These are phyloP conservation scores for Salix viminalis DNA, from an alignment of 345 rosid species.

Conservation along the genomic window DNA sequence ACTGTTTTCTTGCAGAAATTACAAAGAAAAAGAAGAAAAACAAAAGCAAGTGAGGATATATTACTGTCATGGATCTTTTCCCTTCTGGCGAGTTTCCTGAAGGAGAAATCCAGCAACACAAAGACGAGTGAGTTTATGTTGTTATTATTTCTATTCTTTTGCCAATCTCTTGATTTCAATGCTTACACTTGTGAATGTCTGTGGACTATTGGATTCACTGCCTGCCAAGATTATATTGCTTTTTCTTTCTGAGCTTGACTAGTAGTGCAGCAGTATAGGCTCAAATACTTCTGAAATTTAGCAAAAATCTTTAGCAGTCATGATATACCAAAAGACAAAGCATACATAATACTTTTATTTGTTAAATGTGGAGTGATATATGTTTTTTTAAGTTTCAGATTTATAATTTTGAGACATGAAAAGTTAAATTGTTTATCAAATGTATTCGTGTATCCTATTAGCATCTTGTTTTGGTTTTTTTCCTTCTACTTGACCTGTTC, in stretches of 20 bases:
- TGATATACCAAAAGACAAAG: not conserved
- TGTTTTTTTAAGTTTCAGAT: not conserved
- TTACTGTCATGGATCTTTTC: too few relatives aligned
- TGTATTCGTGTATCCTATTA: not conserved
- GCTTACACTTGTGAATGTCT: not conserved
- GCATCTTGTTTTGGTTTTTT: too few relatives aligned
- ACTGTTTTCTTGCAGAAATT: too few relatives aligned
- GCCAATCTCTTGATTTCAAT: too few relatives aligned
- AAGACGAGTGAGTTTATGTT: too few relatives aligned
- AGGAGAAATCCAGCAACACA: too few relatives aligned
- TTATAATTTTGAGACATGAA: not conserved
- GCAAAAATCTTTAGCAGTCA: not conserved
- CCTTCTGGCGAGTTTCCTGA: too few relatives aligned
- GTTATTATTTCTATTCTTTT: too few relatives aligned
- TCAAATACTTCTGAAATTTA: not conserved
- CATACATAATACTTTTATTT: not conserved
- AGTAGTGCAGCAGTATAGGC: not conserved
- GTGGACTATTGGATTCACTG: not conserved
- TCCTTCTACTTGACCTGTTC: not conserved
- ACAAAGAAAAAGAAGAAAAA: too few relatives aligned
- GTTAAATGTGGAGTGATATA: not conserved
- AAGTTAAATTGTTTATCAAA: not conserved
- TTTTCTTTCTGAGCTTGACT: too few relatives aligned
- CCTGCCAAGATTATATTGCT: not conserved
- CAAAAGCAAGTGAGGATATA: too few relatives aligned